A percentile compares a stretch with the other conserved stretches of the same genome.
phyloP scores from a whole-genome alignment of 148 eudicot species.

The Rhododendron henanense region DNA sequence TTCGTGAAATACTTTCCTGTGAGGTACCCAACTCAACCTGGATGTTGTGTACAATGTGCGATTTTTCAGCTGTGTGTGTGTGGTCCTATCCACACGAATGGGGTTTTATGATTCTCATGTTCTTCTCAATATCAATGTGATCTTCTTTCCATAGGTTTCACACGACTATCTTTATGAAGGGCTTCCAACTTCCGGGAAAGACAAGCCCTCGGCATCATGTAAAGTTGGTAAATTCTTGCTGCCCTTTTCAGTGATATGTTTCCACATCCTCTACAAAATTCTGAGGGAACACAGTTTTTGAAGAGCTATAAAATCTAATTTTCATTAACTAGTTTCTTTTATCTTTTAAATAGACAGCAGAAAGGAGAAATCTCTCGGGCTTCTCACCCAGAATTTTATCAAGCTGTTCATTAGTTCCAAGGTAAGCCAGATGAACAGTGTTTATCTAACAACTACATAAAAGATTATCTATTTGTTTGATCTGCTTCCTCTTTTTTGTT shows the following conservation, averaged over 20 bases:
- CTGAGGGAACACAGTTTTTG: not conserved
- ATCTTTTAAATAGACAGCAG: slow-evolving; percentile 44
- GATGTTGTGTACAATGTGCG: not conserved
- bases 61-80: not conserved
- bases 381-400: slow-evolving; percentile 75
- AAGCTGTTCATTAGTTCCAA: slow-evolving; percentile 74
- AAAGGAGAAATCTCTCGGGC: slow-evolving; percentile 81
- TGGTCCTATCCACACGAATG: not conserved
- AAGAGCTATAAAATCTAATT: not conserved
- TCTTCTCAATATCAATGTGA: not conserved
- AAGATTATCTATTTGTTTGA: not conserved
- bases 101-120: not conserved
- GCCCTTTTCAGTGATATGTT: not conserved
- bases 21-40: not conserved
- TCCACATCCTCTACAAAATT: not conserved
- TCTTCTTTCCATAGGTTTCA: slow-evolving; percentile 14
- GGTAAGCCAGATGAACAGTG: slow-evolving; percentile 34
- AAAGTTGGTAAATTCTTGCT: slow-evolving; percentile 42
- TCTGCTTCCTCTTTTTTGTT: not conserved
- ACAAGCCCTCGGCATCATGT: slow-evolving; percentile 34
- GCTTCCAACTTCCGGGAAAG: slow-evolving; percentile 17
- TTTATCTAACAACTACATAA: not conserved
- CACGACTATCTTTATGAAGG: slow-evolving; percentile 7
- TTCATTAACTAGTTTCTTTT: not conserved
- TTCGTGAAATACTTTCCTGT: not conserved